Conservation (phyloP, 1,139 yeast genomes). For the Pichia sp. region DNA sequence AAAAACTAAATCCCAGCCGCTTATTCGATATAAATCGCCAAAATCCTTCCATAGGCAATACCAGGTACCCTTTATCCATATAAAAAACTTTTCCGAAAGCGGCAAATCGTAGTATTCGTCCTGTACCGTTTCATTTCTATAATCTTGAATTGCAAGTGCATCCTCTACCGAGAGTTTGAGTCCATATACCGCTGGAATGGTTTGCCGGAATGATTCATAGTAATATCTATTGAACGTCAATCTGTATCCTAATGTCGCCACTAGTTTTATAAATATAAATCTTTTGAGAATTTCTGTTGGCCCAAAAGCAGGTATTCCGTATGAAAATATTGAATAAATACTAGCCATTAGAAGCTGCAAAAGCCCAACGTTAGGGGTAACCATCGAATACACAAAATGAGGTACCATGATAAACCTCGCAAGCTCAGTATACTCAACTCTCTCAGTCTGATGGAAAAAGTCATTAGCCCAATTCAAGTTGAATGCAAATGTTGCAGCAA, state of each 20-base stretch:
- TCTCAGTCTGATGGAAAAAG: neutral
- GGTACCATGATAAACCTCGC: neutral
- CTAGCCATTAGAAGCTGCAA: neutral
- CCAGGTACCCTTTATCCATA: slow-evolving; percentile 4
- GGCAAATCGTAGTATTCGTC: neutral
- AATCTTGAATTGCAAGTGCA: slow-evolving; percentile 11
- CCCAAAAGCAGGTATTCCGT: slow-evolving; percentile 3
- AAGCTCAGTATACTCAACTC: neutral
- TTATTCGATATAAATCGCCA: slow-evolving; percentile 1
- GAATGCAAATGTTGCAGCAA: neutral
- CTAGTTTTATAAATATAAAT: slow-evolving; percentile 3
- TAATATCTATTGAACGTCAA: slow-evolving; percentile 9
- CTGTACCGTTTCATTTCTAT: slow-evolving; percentile 2
- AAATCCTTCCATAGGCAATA: slow-evolving; percentile 8
- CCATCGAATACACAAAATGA: slow-evolving; percentile 9
- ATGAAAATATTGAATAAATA: neutral
- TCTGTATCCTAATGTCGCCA: neutral
- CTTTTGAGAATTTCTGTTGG: neutral
- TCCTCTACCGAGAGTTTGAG: neutral
- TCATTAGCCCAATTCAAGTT: slow-evolving; percentile 2
- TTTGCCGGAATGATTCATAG: slow-evolving; percentile 7
- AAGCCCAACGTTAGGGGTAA: slow-evolving; percentile 5
- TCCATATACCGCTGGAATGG: slow-evolving; percentile 12
- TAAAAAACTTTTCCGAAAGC: neutral
- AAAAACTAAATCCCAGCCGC: neutral